Evolutionary conservation across 495 filamentous ascomycete genomes (phyloP), one percentile per base, ranked within the genome.

Genomic region (Aspergillus nidulans): DNA sequence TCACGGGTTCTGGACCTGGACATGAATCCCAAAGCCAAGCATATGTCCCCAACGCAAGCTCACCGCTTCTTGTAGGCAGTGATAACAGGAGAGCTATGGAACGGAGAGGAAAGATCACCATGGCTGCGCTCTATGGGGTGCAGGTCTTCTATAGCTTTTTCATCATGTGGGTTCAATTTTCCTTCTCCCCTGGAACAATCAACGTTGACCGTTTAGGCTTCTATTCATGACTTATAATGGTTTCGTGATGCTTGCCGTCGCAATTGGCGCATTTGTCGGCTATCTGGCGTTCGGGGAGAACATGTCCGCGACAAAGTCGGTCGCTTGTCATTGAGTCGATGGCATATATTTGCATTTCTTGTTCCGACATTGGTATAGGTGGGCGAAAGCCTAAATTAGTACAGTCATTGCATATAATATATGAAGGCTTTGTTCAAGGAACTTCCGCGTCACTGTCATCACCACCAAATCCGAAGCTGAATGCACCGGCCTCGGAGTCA

Each of bases 211-310:
- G 49, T 8, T 42, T 25, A 98, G 94, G 94, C 75, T 99, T 57
- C 76, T 99, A 19, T 99, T 99, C 73, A 99, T 99, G 94, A 99
- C 95, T 2, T 99, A 99, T 69, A 99, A 99, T 61, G 94, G 95
- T 15, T 91, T 86, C 79, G 85, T 99, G 53, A 99, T 99, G 94
- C 69, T 96, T 56, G 81, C 92, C 0, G 90, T 97, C 10, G 89
- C 87, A 10, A 77, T 92, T 12, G 94, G 94, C 20, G 92, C 92
- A 0, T 95, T 92, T 49, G 62, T 96, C 41, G 94, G 94, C 34
- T 96, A 95, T 67, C 64, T 96, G 23, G 60, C 86, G 38, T 99
- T 96, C 72, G 88, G 88, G 4, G 76, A 78, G 25, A 77, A 77
- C 55, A 84, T 85, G 13, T 79, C 82, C 39, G 78, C 84, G 39